Evolutionary conservation across 1,139 yeast genomes (phyloP), one percentile per base, ranked within the genome.

Genomic region (Geotrichum phurueaensis): DNA sequence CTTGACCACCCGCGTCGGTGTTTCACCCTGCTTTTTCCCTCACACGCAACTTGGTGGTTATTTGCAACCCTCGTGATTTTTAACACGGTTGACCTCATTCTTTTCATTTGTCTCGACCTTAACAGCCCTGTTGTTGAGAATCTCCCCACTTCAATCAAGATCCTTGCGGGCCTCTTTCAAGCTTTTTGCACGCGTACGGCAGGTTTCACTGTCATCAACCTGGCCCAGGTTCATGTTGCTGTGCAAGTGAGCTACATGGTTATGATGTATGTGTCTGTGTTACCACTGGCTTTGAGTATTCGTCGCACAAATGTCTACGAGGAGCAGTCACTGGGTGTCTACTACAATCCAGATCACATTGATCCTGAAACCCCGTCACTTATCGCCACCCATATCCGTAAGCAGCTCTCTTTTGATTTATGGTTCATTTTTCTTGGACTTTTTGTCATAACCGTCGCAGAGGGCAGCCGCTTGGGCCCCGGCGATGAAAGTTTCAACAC

Each of bases 1-100:
- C 78, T 94, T 56, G 98, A 92, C 67, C 99, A 94, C 71, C 99
- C 99, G 0, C 85, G 99, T 69, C 87, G 99, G 69, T 94, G 99
- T 72, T 94, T 94, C 71, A 92, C 98, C 0, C 76, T 94, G 63
- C 77, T 95, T 59, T 94, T 94, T 70, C 99, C 99, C 0, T 82
- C 94, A 2, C 84, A 86, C 0, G 96, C 98, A 2, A 94, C 99
- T 0, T 91, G 97, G 96, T 90, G 97, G 97, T 79, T 94, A 54
- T 79, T 90, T 61, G 79, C 84, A 60, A 87, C 91, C 29, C 78
- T 94, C 63, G 80, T 92, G 13, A 80, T 80, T 0, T 75, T 94
- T 66, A 92, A 94, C 70, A 82, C 80, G 0, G 81, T 87, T 20
- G 99, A 94, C 75, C 79, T 91, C 76, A 74, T 92, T 18, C 77